Evolutionary conservation across 257 asterid species (phyloP), one percentile per base, ranked within the genome.

Genomic region (Paraleonurus japonicus): DNA sequence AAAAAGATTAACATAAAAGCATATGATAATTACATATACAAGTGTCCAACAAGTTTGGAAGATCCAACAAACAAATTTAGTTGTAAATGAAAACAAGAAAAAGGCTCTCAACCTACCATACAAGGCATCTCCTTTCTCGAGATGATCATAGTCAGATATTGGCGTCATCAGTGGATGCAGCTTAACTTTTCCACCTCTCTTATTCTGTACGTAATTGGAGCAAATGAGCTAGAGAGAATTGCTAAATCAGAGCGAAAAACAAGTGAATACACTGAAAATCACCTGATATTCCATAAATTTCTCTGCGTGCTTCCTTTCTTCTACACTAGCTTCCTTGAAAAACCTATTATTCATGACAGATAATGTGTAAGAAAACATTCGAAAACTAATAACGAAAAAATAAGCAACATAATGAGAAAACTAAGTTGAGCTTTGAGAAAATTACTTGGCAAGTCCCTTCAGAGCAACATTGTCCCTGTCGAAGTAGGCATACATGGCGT

Each of bases 281-380:
- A 87, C 93, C 90, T 85, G 88, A 72, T 83, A 87, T 64, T 85
- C 86, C 93, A 87, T 85, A 3, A 87, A 75, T 24, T 83, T 87
- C 70, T 87, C 90, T n/a, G 93, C 90, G 17, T 87, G 93, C 20
- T 53, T 81, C 47, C 90, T 81, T 60, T 87, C 90, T 80, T 85
- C 93, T 17, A 75, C 76, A 43, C 93, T 87, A 8, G 88, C 81
- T 30, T 85, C 86, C 81, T 87, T 83, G 81, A 85, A 85, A 79
- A 87, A 83, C 71, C 93, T 87, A 69, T 20, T 87, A 69, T 20
- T 17, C 57, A 47, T 11, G 50, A 35, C 26, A 48, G 15, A 48
- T 23, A 22, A 61, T 13, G 28, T 61, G 41, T 32, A 15, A 72
- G 9, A 30, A n/a, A 50, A 33, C 15, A 5, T 32, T 7, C 53